Conservation (phyloP, 192 early-diverging fungal genomes). For the Podila epicladia region DNA sequence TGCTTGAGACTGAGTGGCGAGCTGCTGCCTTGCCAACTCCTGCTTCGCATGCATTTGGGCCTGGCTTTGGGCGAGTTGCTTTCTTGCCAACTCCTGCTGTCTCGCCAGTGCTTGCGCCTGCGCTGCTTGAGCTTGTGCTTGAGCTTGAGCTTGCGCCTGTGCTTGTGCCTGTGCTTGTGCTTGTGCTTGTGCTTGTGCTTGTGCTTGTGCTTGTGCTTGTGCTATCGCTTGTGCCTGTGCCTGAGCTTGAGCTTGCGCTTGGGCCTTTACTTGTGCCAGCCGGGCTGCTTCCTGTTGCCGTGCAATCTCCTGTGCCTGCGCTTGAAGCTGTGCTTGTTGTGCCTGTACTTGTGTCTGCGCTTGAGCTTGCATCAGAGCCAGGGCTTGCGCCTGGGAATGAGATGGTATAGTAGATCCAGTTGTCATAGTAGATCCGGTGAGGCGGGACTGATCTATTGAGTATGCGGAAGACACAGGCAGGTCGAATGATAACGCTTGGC, state of each 20-base stretch:
- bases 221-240: not conserved
- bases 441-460: not conserved
- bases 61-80: not conserved
- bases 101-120: not conserved
- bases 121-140: not conserved
- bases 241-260: slow-evolving; percentile 7
- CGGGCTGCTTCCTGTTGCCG: slow-evolving; percentile 4
- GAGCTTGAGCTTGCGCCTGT: not conserved
- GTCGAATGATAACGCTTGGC: not conserved
- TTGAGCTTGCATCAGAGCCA: slow-evolving; percentile 7
- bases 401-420: not conserved
- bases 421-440: not conserved
- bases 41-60: not conserved
- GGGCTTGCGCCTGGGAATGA: slow-evolving; percentile 4
- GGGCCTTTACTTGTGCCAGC: slow-evolving; percentile 6
- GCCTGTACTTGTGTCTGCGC: not conserved
- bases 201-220: slow-evolving; percentile 4
- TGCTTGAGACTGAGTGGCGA: not conserved
- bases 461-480: not conserved
- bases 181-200: not conserved
- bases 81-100: not conserved
- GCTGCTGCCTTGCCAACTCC: too few species aligned
- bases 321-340: not conserved
- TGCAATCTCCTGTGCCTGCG: slow-evolving; percentile 2
- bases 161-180: not conserved